Evolutionary conservation across 2,329 filamentous ascomycete genomes (phyloP), one percentile per base, ranked within the genome.

Genomic region (Hymenoscyphus fraxineus): DNA sequence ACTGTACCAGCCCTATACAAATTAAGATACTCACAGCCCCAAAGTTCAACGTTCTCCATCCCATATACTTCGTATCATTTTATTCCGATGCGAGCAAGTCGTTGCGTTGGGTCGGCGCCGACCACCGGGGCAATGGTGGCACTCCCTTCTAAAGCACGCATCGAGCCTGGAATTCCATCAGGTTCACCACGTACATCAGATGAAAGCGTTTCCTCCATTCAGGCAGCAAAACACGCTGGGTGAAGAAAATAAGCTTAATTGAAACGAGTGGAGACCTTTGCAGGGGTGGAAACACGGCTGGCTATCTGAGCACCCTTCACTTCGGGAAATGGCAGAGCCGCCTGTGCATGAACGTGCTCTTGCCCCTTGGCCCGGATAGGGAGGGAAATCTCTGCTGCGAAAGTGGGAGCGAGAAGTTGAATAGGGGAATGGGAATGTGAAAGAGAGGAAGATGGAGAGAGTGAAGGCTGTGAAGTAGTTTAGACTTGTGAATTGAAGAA

Each of bases 301-400:
- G 22, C 3, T 51, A 19, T 22, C n/a, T 51, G 44, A 51, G 44
- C 44, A 19, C 9, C 9, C 9, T 35, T 35, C 6, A 35, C 19
- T 4, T 51, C 44, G n/a, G 44, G 12, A 51, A 51, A 19, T 51
- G 19, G 44, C 19, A 51, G 3, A 51, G 44, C 44, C 44, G 44
- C 44, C 22, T 19, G 44, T 51, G 44, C 44, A 51, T 51, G 44
- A 51, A 51, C 44, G n/a, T 51, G n/a, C 44, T 51, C 44, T 51
- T 51, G n/a, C 3, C 27, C 2, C 27, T 27, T 27, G 27, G 44
- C 44, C 12, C 22, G 19, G n/a, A 22, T 51, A 51, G 9, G 44
- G 44, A 22, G 9, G n/a, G 44, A 22, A 51, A 51, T 27, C 22
- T 16, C 15, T 51, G 19, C 12, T 27, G 44, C 19, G 44, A 51